Conservation (phyloP, 805 yeast species). For the Candida arabinofermentans region DNA sequence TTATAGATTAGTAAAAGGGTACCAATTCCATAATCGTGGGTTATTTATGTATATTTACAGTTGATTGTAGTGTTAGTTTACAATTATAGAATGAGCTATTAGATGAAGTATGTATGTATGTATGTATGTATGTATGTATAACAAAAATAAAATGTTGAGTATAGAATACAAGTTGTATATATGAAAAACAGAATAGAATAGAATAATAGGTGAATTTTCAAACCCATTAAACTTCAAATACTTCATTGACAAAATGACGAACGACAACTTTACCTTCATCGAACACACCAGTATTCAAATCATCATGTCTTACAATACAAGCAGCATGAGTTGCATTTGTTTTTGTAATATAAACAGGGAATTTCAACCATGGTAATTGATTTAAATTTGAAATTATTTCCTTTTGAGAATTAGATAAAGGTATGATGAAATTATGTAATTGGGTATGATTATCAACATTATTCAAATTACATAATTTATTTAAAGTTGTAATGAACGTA, state of each 20-base stretch:
- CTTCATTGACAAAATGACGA: constrained; percentile 54
- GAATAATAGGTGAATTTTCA: too few species aligned
- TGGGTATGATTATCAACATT: not conserved
- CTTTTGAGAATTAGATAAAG: constrained; percentile 41
- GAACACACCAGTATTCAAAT: constrained; percentile 39
- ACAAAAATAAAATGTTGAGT: too few species aligned
- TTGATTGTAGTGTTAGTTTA: too few species aligned
- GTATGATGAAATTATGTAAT: constrained; percentile 30
- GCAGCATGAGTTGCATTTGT: constrained; percentile 79
- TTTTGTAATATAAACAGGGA: constrained; percentile 61
- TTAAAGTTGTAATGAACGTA: constrained; percentile 6
- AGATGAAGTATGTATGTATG: too few species aligned
- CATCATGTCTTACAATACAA: constrained; percentile 62
- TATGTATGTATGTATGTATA: too few species aligned
- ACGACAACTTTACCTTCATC: constrained; percentile 69
- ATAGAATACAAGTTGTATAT: too few species aligned
- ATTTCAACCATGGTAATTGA: constrained; percentile 61
- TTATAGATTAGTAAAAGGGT: too few species aligned
- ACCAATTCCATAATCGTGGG: too few species aligned
- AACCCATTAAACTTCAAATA: too few species aligned
- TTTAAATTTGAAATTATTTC: constrained; percentile 57
- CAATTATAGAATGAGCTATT: too few species aligned
- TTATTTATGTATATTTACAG: too few species aligned
- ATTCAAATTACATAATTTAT: constrained; percentile 10
- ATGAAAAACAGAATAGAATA: too few species aligned